A percentile compares a stretch with the other conserved stretches of the same genome.
Evolutionary conservation across 495 filamentous ascomycete species (phyloP).

Genomic region (Penicillium steckii): DNA sequence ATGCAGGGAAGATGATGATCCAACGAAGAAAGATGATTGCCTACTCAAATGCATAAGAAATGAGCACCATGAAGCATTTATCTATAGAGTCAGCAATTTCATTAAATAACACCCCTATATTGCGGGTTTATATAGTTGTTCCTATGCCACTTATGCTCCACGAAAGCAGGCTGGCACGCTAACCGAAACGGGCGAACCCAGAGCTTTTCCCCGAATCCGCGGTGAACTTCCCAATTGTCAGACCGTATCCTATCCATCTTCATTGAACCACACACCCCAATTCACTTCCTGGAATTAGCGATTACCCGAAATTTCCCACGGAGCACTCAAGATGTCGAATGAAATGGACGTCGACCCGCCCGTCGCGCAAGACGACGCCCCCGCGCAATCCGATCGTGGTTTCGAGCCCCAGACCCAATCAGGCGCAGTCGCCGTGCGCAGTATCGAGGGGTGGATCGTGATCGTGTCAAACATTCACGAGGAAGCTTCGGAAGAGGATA

Average conservation of each 20-base stretch:
- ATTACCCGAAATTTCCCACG: not conserved
- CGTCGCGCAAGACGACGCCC: constrained; percentile 42
- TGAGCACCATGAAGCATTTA: too few relatives aligned
- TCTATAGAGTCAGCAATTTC: too few relatives aligned
- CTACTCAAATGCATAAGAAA: too few relatives aligned
- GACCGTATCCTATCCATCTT: not conserved
- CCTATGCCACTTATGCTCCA: not conserved
- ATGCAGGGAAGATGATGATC: too few relatives aligned
- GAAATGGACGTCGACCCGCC: constrained; percentile 82
- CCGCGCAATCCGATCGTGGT: constrained; percentile 50
- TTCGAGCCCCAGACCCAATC: constrained; percentile 69
- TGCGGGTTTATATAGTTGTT: too few relatives aligned
- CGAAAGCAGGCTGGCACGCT: constrained; percentile 4
- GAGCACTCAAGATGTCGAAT: constrained; percentile 53
- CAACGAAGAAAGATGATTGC: too few relatives aligned
- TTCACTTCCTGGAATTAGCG: not conserved
- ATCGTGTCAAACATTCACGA: constrained; percentile 97
- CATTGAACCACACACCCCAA: not conserved
- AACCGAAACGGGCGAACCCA: constrained; percentile 9
- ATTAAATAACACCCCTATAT: too few relatives aligned
- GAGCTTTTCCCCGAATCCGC: constrained; percentile 14
- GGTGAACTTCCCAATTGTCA: constrained; percentile 3
- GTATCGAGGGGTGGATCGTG: constrained; percentile 98
- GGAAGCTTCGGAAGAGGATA: constrained; percentile 93
- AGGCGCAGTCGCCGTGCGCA: constrained; percentile 89